Evolutionary conservation across 768 basidiomycete genomes (phyloP).

Genomic region (Cystobasidium onofrii): DNA sequence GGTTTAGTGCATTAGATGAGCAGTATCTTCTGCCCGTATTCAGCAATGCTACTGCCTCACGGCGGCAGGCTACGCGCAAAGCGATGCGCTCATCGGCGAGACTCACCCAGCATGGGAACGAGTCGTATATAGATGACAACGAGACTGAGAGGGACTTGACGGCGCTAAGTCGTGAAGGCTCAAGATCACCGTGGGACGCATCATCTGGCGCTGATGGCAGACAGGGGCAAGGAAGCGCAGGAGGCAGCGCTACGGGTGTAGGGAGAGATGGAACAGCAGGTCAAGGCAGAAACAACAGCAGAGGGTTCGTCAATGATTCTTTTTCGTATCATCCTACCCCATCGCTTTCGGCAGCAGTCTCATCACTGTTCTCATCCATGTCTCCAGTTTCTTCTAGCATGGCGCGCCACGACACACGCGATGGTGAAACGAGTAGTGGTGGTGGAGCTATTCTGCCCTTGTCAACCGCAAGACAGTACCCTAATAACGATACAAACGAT

Average conservation of each 20-base stretch:
- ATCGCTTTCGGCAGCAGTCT: conserved; percentile 14
- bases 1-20: conserved; percentile 94
- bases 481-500: neutral
- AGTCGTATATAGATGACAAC: neutral
- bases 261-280: neutral
- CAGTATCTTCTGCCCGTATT: conserved; percentile 69
- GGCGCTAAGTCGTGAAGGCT: neutral
- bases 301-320: conserved; percentile 17
- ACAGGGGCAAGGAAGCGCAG: neutral
- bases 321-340: neutral
- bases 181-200: conserved; percentile 11
- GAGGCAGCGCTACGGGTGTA: neutral
- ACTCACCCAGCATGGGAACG: neutral
- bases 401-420: neutral
- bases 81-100: conserved; percentile 18
- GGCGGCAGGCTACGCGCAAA: conserved; percentile 32
- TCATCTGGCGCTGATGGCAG: neutral
- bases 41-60: conserved; percentile 36
- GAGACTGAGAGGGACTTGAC: conserved; percentile 4
- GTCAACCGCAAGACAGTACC: neutral
- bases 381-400: conserved; percentile 10
- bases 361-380: conserved; percentile 21
- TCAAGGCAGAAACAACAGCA: conserved; percentile 1
- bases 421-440: neutral
- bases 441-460: neutral